Base-by-base conservation (phyloP, 371 early-diverging fungal genomes). In the Batrachochytrium dendrobatidis region DNA sequence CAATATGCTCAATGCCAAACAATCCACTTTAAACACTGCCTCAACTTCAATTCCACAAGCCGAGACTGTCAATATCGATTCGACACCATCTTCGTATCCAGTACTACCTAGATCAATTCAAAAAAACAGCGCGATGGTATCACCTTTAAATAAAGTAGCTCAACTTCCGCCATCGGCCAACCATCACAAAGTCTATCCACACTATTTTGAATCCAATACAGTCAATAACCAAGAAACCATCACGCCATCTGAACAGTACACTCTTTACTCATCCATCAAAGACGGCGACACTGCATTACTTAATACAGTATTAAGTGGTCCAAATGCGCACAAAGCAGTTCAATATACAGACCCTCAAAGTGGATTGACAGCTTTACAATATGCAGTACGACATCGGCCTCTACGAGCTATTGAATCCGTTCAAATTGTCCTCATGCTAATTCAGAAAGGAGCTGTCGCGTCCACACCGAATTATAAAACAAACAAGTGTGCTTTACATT, bases 361-460 rank as follows among this genome's bases (percentile, higher is more conserved):
- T 1, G 86, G 86, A 0, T 45, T 85, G 22, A 85, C 85, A 0
- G 78, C 83, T 0, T 57, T 86, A 1, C 86, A 86, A 53, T 81
- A 84, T 57, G 85, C 85, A 2, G 73, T 82, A 64, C 71, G 84
- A 2, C 72, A 75, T 8, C 76, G 82, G 20, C 84, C 84, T 0
- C 56, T 85, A 15, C 80, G 80, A 1, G 79, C 80, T 1, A 65
- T 81, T 28, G 83, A 83, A 12, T 82, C 76, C 0, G 70, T 60
- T 46, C 24, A 50, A 26, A 61, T 66, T 17, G 75, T 86, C 34
- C 71, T 74, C 43, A 71, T 85, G 66, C 60, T 88, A 1, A 82
- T 81, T 58, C 80, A 79, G 48, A 77, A 83, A 7, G 87, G 87
- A 3, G 83, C 81, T 0, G 83, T 85, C 45, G 76, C 86, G 60